A percentile compares a stretch with the other conserved stretches of the same genome.
Conservation (phyloP, 495 filamentous ascomycete genomes). For the Acidomyces sp. region DNA sequence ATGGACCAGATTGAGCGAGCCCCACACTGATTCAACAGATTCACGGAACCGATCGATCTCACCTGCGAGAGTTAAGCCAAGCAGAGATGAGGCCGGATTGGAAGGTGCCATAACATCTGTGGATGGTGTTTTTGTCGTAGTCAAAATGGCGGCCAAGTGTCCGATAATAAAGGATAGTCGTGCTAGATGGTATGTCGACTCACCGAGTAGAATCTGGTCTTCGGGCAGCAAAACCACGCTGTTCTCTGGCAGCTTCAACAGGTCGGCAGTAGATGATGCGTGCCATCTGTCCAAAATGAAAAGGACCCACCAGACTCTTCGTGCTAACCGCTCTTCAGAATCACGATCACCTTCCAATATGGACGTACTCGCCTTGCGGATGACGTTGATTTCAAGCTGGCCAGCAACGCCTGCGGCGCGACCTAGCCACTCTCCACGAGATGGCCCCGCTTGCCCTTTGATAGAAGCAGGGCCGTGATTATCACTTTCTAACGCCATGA, state of each 20-base stretch:
- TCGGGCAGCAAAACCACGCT: constrained; percentile 48
- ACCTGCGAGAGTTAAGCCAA: constrained; percentile 29
- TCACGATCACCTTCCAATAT: constrained; percentile 43
- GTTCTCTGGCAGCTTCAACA: constrained; percentile 45
- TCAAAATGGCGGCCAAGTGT: constrained; percentile 31
- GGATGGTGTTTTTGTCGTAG: constrained; percentile 29
- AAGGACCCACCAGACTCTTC: constrained; percentile 64
- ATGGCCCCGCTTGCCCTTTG: constrained; percentile 22
- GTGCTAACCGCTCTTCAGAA: constrained; percentile 54
- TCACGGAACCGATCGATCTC: constrained; percentile 39
- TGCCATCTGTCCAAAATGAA: constrained; percentile 66
- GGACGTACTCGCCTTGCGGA: constrained; percentile 21
- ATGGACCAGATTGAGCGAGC: constrained; percentile 39
- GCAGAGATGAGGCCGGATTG: constrained; percentile 19
- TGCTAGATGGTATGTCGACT: constrained; percentile 49
- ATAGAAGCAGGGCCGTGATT: constrained; percentile 35
- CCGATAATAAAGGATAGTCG: constrained; percentile 33
- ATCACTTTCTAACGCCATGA: constrained; percentile 48
- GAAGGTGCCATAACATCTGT: constrained; percentile 29
- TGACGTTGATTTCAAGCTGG: constrained; percentile 41
- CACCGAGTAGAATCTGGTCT: constrained; percentile 52
- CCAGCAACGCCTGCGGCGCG: constrained; percentile 47
- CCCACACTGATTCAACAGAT: constrained; percentile 30
- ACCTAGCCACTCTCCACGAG: constrained; percentile 33
- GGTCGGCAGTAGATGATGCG: constrained; percentile 49